A percentile compares a stretch with the other conserved stretches of the same genome.
These are phyloP conservation scores for Plasmodium knowlesi DNA, from an alignment of 169 alveolate genomes.

Conservation along the genomic window DNA sequence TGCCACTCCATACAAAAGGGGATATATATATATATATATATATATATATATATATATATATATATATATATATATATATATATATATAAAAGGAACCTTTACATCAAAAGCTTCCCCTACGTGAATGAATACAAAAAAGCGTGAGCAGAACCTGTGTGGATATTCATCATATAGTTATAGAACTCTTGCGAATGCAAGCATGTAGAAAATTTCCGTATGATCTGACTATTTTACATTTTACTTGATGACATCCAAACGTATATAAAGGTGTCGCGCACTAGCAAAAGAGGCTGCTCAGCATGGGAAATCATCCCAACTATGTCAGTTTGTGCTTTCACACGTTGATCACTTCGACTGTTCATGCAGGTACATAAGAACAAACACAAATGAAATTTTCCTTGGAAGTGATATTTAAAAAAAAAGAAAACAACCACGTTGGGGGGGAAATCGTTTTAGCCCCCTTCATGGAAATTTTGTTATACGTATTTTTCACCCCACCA, in stretches of 20 bases:
- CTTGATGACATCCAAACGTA: background rate
- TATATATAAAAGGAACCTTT: background rate
- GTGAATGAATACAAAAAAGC: background rate
- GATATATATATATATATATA: too few relatives aligned
- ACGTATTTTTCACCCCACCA: background rate
- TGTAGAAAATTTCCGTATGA: background rate
- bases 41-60: too few relatives aligned
- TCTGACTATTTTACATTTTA: background rate
- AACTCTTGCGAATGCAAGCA: background rate
- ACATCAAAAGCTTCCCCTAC: background rate
- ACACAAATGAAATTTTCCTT: background rate
- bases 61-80: too few relatives aligned
- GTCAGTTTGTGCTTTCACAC: background rate
- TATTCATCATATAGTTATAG: background rate
- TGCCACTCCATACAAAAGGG: background rate
- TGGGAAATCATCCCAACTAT: background rate
- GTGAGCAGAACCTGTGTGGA: background rate
- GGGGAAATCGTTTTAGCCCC: background rate
- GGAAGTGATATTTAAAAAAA: background rate
- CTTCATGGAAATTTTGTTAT: background rate
- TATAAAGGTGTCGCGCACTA: background rate
- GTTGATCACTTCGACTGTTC: background rate
- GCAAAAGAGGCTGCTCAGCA: background rate
- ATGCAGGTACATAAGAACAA: background rate
- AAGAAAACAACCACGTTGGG: background rate